Evolutionary conservation across 805 yeast genomes (phyloP), one percentile per base, ranked within the genome.

Genomic region (Zygosaccharomyces rouxii): DNA sequence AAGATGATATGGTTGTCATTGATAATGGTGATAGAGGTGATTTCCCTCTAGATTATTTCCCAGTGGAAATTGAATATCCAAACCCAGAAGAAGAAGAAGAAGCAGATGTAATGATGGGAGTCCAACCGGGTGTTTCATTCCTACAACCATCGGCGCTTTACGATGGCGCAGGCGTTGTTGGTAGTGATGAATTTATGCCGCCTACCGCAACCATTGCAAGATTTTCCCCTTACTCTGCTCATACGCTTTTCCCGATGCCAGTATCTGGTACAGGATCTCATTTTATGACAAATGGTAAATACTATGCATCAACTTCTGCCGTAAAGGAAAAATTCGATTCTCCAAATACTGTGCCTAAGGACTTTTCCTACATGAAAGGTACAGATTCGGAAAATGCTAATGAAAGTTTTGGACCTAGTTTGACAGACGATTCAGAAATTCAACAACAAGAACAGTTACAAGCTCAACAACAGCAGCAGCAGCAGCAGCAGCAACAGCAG

Each of bases 1-100:
- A 48, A 35, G 54, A 51, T 28, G 42, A 45, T 23, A 37, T 26
- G 14, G 44, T 41, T n/a, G 40, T 43, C 3, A 25, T 54, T n/a
- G 47, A 50, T 26, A 53, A 48, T 26, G 37, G 44, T 16, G 72
- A 73, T 26, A 83, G 79, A 42, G 84, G 82, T 51, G 89, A 83
- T 58, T 84, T 84, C 67, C 89, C 90, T 3, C 64, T 84, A 47
- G 89, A 84, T 55, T 83, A 81, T 60, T 75, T 84, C 58, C 80
- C 81, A 18, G 67, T 70, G 3, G 72, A 68, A 23, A 64, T 69
- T 38, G 72, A 68, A 47, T 66, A 66, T 51, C 67, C 69, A 7
- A 61, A 60, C 5, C 54, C 54, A 38, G 56, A 55, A 6, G 50
- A 44, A 29, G 55, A 51, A 11, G 25, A 44, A 29, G 55, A 51